A percentile compares a stretch with the other conserved stretches of the same genome.
These are phyloP conservation scores for Thuidium tamariscinum DNA, from an alignment of 225 moss, liverwort and hornwort species.

Conservation along the genomic window DNA sequence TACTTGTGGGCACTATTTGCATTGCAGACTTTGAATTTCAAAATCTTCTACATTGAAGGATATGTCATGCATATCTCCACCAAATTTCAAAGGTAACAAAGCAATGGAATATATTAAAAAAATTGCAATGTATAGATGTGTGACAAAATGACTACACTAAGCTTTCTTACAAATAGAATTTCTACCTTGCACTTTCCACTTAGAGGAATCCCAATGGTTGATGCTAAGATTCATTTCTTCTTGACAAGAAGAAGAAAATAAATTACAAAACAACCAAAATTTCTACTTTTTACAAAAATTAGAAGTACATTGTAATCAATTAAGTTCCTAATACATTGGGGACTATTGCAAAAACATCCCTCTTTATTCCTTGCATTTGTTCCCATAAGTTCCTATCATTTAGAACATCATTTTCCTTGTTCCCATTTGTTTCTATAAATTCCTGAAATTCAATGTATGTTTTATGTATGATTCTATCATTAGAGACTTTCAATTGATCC, in stretches of 20 bases:
- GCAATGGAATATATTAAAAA: not conserved
- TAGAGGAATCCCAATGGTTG: not conserved
- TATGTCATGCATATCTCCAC: not conserved
- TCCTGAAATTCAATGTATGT: not conserved
- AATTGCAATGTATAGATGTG: not conserved
- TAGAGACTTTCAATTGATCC: not conserved
- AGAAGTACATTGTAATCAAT: not conserved
- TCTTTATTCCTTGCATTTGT: not conserved
- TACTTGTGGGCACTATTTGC: accelerated
- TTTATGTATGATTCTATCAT: not conserved
- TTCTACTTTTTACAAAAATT: not conserved
- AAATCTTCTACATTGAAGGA: not conserved
- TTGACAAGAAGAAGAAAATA: not conserved
- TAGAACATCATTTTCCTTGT: accelerated
- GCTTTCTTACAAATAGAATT: not conserved
- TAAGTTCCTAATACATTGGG: not conserved
- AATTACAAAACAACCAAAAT: not conserved
- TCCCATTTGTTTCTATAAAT: not conserved
- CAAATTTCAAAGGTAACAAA: not conserved
- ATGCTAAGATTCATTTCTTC: not conserved
- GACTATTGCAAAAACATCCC: not conserved
- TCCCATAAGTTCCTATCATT: not conserved
- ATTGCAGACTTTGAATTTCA: not conserved
- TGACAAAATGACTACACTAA: not conserved
- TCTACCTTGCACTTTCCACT: not conserved